Conservation (phyloP, 2,329 filamentous ascomycete species). For the Claviceps digitariae region DNA sequence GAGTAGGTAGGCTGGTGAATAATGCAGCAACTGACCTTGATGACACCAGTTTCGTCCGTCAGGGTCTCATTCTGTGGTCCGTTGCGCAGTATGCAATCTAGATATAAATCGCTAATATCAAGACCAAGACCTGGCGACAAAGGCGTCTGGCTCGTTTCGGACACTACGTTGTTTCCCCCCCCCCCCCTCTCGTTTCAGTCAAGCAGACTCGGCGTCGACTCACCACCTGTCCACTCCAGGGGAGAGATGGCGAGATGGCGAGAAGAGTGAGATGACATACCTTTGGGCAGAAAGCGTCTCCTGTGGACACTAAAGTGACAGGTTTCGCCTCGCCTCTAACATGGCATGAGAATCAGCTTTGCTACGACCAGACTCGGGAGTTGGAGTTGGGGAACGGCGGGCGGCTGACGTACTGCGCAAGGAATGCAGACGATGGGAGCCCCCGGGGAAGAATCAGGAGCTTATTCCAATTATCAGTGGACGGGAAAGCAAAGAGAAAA, state of each 20-base stretch:
- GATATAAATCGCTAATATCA: neutral
- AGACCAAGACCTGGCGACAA: neutral
- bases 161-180: neutral
- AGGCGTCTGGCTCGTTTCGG: neutral
- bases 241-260: neutral
- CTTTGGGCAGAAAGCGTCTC: constrained; percentile 3
- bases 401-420: constrained; percentile 2
- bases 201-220: neutral
- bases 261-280: neutral
- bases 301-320: constrained; percentile 4
- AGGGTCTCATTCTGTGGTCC: constrained; percentile 1
- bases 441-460: neutral
- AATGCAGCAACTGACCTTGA: neutral
- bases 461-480: neutral
- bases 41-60: constrained; percentile 1
- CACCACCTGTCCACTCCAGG: neutral
- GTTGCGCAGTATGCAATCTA: constrained; percentile 2
- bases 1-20: neutral
- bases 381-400: too few species aligned
- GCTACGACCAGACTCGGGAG: neutral
- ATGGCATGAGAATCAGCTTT: neutral
- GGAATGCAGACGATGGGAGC: constrained; percentile 1
- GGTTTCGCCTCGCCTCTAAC: neutral
- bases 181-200: neutral
- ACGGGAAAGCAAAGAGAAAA: neutral